Evolutionary conservation across 176 grass and related monocot species (phyloP), one percentile per base, ranked within the genome.

Genomic region (Aegilops longissima): DNA sequence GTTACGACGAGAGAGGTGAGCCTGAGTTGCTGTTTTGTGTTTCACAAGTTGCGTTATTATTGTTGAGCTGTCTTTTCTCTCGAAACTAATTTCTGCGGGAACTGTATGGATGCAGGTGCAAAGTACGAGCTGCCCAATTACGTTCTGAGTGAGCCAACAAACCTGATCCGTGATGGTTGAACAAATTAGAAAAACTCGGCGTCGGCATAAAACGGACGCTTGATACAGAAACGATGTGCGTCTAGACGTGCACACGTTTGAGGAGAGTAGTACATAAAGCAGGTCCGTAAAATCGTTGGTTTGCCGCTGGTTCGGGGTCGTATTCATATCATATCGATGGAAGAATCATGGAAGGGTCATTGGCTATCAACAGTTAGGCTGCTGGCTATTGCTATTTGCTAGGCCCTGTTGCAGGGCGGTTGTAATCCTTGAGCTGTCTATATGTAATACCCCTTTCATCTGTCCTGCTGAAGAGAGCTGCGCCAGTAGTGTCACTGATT

Each of bases 91-190:
- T 52, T 5, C 14, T 17, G 49, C 2, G 47, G 13, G 1, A 2
- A 51, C 47, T 52, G 49, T 52, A 6, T 52, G 49, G 49, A 67
- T 87, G 72, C 89, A 98, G 96, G 96, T 88, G 92, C 84, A 71
- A 96, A 98, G 58, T 98, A 98, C 31, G 96, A 98, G 40, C 84
- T 98, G 47, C 96, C 96, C 0, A 96, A 88, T 51, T 96, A 94
- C 77, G 93, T 96, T 82, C 80, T 98, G 66, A 96, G 92, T 39
- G 94, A 98, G 76, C 96, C 96, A 24, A 91, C 96, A 21, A 98
- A 93, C 86, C 84, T 98, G 73, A 88, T 94, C 84, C 82, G 69
- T 47, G 93, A 96, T 17, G 84, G 73, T 27, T 98, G 80, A 90
- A 2, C 61, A 54, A 61, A 4, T 70, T 34, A 34, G 33, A 44